Evolutionary conservation across 306 rosid genomes (phyloP).

Genomic region (Trifolium repens): DNA sequence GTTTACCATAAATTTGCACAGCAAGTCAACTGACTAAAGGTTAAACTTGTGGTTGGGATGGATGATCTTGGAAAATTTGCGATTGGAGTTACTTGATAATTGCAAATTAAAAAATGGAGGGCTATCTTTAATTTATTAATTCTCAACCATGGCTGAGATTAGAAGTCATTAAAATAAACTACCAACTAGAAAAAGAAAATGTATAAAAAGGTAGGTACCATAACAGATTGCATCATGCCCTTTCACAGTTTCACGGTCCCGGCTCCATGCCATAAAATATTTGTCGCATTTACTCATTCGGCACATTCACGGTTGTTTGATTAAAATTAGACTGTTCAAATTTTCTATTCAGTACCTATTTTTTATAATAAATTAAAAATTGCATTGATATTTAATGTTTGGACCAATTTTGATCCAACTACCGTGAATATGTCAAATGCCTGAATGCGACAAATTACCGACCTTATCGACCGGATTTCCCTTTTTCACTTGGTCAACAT

Average conservation of each 20-base stretch:
- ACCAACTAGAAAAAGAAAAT: not conserved
- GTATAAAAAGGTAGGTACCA: not conserved
- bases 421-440: too few species aligned
- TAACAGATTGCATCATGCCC: not conserved
- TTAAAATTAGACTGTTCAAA: too few species aligned
- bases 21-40: not conserved
- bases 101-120: not conserved
- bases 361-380: too few species aligned
- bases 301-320: too few species aligned
- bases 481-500: slow-evolving; percentile 2
- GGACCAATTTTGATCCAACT: too few species aligned
- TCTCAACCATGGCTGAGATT: not conserved
- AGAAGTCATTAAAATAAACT: not conserved
- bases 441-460: too few species aligned
- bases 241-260: too few species aligned
- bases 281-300: too few species aligned
- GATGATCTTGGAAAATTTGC: not conserved
- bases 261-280: too few species aligned
- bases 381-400: too few species aligned
- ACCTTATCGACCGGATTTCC: too few species aligned
- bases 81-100: not conserved
- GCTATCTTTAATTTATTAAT: not conserved
- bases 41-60: not conserved
- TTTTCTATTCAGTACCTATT: too few species aligned
- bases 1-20: not conserved